These are phyloP conservation scores for Vitis amurensis DNA, from an alignment of 164 flowering plant genomes.

Conservation along the genomic window DNA sequence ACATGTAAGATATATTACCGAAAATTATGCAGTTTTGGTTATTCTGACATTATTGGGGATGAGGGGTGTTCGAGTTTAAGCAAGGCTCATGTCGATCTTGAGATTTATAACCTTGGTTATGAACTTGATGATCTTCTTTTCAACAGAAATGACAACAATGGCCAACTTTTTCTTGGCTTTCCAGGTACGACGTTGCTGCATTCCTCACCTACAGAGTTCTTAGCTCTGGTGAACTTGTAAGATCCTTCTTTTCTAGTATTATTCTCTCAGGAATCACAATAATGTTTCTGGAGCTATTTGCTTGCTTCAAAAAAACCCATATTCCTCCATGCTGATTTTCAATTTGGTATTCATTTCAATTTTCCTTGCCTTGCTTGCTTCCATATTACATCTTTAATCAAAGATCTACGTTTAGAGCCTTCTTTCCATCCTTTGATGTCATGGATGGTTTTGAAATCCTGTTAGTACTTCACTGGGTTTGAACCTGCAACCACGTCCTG, in stretches of 20 bases:
- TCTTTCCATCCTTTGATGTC: neutral
- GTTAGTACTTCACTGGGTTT: neutral
- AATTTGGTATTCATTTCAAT: neutral
- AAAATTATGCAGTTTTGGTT: too few species aligned
- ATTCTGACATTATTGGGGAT: too few species aligned
- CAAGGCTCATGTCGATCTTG: too few species aligned
- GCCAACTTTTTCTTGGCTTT: neutral
- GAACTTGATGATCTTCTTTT: neutral
- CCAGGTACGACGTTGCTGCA: slow-evolving; percentile 68
- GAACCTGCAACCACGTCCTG: neutral
- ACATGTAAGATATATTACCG: too few species aligned
- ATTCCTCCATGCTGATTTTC: neutral
- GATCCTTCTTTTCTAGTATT: slow-evolving; percentile 9
- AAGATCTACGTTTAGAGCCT: neutral
- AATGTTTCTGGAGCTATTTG: neutral
- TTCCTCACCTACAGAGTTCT: slow-evolving; percentile 49
- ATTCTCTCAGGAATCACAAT: neutral
- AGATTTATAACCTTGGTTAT: neutral
- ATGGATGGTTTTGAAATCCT: neutral
- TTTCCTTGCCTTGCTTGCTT: neutral
- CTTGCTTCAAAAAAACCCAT: neutral
- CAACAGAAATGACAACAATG: neutral
- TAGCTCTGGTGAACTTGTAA: slow-evolving; percentile 58
- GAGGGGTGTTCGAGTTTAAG: too few species aligned
- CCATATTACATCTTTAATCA: neutral